Evolutionary conservation across 2,329 filamentous ascomycete genomes (phyloP).

Genomic region (Colletotrichum lentis): DNA sequence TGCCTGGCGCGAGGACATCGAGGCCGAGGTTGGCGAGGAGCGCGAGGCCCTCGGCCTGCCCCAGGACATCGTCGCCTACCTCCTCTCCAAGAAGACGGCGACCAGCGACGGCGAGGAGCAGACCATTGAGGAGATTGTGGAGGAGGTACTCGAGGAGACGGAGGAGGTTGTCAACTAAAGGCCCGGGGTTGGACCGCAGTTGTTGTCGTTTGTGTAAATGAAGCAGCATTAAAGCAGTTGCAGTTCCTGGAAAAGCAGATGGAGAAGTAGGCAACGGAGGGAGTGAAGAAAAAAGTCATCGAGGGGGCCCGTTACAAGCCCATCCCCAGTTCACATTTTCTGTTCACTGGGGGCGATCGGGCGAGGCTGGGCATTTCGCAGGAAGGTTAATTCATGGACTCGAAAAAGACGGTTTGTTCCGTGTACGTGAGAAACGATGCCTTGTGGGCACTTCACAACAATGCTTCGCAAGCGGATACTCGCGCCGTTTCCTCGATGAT

Average conservation of each 20-base stretch:
- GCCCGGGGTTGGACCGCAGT: neutral
- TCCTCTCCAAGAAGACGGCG: slow-evolving; percentile 63
- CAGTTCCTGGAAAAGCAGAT: slow-evolving; percentile 3
- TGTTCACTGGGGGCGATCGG: slow-evolving; percentile 29
- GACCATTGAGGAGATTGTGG: slow-evolving; percentile 87
- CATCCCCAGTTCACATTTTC: slow-evolving; percentile 28
- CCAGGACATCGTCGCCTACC: slow-evolving; percentile 68
- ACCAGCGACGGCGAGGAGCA: slow-evolving; percentile 72
- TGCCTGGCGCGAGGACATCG: slow-evolving; percentile 79
- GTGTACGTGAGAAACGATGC: neutral
- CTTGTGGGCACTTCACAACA: no score
- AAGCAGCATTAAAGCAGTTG: slow-evolving; percentile 6
- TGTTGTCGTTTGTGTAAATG: slow-evolving; percentile 15
- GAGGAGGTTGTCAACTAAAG: slow-evolving; percentile 72
- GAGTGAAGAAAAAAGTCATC: slow-evolving; percentile 7
- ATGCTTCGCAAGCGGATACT: no score
- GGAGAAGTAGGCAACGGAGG: slow-evolving; percentile 1
- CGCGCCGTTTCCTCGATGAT: no score
- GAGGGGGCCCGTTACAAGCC: slow-evolving; percentile 13
- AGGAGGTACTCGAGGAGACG: slow-evolving; percentile 83
- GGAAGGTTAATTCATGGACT: slow-evolving; percentile 37
- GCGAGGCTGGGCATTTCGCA: slow-evolving; percentile 29
- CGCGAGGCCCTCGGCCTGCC: slow-evolving; percentile 72
- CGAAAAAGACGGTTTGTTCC: slow-evolving; percentile 5
- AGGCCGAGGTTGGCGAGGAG: slow-evolving; percentile 77